These are phyloP conservation scores for Metschnikowia rubicola DNA, from an alignment of 805 yeast species.

Conservation along the genomic window DNA sequence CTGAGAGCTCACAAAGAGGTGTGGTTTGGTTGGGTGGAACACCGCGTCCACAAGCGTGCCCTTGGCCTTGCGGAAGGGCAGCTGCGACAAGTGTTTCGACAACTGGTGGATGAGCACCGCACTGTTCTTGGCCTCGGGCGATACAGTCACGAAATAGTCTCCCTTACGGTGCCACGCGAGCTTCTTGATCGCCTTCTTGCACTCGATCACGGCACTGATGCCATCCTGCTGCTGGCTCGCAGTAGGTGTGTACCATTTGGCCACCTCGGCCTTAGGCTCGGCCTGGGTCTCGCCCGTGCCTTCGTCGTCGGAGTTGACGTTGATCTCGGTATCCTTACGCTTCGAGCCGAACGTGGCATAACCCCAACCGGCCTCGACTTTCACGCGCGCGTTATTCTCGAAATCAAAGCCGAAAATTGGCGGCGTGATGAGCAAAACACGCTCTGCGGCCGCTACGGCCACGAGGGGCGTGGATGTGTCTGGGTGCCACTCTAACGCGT, in stretches of 20 bases:
- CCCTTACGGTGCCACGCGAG: slow-evolving; percentile 96
- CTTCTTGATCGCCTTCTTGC: slow-evolving; percentile 67
- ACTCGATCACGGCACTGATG: slow-evolving; percentile 67
- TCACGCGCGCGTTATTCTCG: slow-evolving; percentile 75
- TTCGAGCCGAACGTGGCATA: slow-evolving; percentile 61
- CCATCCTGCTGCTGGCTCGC: slow-evolving; percentile 59
- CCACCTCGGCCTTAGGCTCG: slow-evolving; percentile 39
- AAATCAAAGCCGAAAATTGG: slow-evolving; percentile 86
- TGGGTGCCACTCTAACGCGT: slow-evolving; percentile 88
- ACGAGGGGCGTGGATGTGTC: slow-evolving; percentile 67
- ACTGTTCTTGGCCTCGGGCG: slow-evolving; percentile 87
- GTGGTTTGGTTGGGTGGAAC: slow-evolving; percentile 96
- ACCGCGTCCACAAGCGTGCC: slow-evolving; percentile 95
- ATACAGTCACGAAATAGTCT: slow-evolving; percentile 92
- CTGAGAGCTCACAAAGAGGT: slow-evolving; percentile 89
- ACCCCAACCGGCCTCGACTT: slow-evolving; percentile 90
- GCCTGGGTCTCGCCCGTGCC: slow-evolving; percentile 21
- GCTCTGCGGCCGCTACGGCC: slow-evolving; percentile 82
- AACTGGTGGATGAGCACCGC: slow-evolving; percentile 93
- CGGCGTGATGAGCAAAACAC: slow-evolving; percentile 75
- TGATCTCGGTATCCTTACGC: slow-evolving; percentile 37
- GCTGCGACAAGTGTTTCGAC: slow-evolving; percentile 90
- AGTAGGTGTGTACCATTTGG: slow-evolving; percentile 82
- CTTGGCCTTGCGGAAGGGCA: slow-evolving; percentile 89
- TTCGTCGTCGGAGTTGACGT: slow-evolving; percentile 36